These are phyloP conservation scores for Avena eriantha DNA, from an alignment of 176 grass and related monocot genomes.

Conservation along the genomic window DNA sequence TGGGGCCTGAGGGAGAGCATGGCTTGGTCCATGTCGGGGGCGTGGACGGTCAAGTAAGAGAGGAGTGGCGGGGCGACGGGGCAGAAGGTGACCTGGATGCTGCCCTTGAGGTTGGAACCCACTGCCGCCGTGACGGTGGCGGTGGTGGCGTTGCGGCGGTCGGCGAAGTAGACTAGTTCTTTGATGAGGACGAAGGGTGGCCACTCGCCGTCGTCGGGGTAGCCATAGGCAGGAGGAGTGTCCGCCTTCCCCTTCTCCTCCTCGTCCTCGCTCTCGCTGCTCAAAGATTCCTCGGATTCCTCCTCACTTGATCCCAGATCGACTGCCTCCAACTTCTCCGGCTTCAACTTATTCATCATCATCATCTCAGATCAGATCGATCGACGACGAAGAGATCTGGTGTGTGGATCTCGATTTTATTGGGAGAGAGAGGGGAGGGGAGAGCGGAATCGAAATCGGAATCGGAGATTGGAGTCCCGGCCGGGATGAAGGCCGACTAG, in stretches of 20 bases:
- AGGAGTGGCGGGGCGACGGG: background rate
- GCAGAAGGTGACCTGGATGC: conserved; percentile 27
- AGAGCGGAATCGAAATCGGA: background rate
- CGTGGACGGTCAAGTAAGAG: background rate
- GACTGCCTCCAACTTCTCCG: background rate
- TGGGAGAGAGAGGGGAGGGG: background rate
- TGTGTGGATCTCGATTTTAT: background rate
- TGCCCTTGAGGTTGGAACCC: background rate
- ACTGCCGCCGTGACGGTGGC: background rate
- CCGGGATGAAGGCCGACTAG: background rate
- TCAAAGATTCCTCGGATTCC: background rate
- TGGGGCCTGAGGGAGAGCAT: background rate
- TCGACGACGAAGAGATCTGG: background rate
- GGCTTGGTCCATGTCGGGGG: background rate
- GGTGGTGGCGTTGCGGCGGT: conserved; percentile 16
- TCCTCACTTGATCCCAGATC: conserved; percentile 11
- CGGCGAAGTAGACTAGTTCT: background rate
- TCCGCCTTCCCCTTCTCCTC: background rate
- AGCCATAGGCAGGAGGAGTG: background rate
- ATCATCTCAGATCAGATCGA: background rate
- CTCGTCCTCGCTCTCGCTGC: background rate
- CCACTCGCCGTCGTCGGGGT: background rate
- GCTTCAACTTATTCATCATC: background rate
- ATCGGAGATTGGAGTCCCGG: background rate
- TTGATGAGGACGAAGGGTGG: background rate